These are phyloP conservation scores for Pyrus hybrid DNA, from an alignment of 331 rosid genomes.

Conservation along the genomic window DNA sequence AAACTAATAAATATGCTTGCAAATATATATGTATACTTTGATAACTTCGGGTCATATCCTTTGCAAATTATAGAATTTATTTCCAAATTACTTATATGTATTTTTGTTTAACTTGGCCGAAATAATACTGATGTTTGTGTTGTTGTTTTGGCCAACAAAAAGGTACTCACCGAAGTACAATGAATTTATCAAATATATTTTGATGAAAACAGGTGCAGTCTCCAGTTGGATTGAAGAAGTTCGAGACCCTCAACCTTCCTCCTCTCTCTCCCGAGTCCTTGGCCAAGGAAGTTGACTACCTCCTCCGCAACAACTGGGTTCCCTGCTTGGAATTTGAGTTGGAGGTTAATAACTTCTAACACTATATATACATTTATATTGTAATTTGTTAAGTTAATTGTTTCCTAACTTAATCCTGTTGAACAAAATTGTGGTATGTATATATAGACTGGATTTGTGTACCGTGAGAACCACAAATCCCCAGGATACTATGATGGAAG, in stretches of 20 bases:
- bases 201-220: conserved; percentile 67
- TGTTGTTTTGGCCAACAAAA: background rate
- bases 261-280: background rate
- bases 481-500: conserved; percentile 56
- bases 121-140: background rate
- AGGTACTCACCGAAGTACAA: too few relatives aligned
- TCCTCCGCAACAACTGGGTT: conserved; percentile 44
- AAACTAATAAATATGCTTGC: background rate
- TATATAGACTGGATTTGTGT: conserved; percentile 30
- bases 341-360: conserved; percentile 15
- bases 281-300: conserved; percentile 55
- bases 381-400: background rate
- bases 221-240: conserved; percentile 48
- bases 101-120: background rate
- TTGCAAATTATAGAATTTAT: background rate
- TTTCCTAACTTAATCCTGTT: background rate
- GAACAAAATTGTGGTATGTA: background rate
- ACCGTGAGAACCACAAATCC: conserved; percentile 53
- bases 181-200: background rate
- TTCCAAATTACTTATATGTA: background rate
- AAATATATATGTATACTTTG: too few relatives aligned
- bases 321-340: conserved; percentile 79
- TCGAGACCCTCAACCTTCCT: conserved; percentile 85
- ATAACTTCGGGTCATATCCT: too few relatives aligned
- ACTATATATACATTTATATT: too few relatives aligned